Base-by-base conservation (phyloP, 2,329 filamentous ascomycete species). In the Septoria petroselini region DNA sequence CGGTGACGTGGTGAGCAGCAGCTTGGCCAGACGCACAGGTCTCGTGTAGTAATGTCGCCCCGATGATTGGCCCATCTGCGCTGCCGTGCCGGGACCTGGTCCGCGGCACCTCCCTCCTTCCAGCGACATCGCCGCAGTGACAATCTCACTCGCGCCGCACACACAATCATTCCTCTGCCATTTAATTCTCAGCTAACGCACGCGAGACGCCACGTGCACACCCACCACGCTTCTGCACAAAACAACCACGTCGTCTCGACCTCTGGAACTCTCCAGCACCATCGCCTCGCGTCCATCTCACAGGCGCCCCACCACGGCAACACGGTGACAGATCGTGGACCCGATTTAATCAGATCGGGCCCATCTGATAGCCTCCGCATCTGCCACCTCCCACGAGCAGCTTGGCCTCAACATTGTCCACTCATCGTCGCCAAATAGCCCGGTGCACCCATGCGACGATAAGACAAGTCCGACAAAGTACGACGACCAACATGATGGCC, bases 281-380 rank as follows among this genome's bases (percentile, higher is more conserved):
- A 14, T 3, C 34, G 7, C 15, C 4, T 21, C 6, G 6, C 18
- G 5, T 25, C 18, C 38, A 14, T 44, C 5, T 17, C 41, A 35
- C 17, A 19, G 11, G 25, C 42, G 19, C 33, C 23, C 33, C 14
- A 18, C 21, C 29, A 15, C 31, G 27, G 21, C 29, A 11, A 29
- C 4, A 35, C 41, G 11, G 41, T 19, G 41, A 15, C 7, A 3
- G 7, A n/a, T 25, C 27, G 31, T 34, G 21, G 8, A 14, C 41
- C 17, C n/a, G 19, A 12, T 14, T 46, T 53, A n/a, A 53, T 53
- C 50, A 49, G 50, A 52, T 53, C 50, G 31, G 14, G 9, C 35
- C 50, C 50, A 53, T 56, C 50, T 45, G 46, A 55, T 55, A 48
- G 38, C 35, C 54, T 56, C 54, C 50, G 47, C 54, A 55, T 23